Conservation (phyloP, 2,329 filamentous ascomycete species). For the Aspergillus ustus region DNA sequence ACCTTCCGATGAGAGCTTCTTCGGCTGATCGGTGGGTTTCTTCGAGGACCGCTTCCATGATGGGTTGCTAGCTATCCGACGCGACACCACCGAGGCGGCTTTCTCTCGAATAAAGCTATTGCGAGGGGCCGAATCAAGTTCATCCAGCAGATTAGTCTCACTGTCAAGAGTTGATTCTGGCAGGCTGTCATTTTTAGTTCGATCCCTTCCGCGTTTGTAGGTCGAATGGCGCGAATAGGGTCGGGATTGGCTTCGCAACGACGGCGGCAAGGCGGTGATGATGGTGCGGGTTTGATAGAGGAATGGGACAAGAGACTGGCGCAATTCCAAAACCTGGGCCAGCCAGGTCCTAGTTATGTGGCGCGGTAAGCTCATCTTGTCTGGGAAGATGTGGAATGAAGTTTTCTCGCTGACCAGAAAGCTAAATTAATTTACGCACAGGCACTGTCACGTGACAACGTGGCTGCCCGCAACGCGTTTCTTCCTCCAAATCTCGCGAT, state of each 20-base stretch:
- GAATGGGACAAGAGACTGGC: slow-evolving; percentile 62
- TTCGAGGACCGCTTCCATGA: not conserved
- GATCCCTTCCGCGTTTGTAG: slow-evolving; percentile 19
- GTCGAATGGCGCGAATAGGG: slow-evolving; percentile 18
- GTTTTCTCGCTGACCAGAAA: not conserved
- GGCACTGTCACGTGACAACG: slow-evolving; percentile 28
- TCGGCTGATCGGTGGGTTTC: not conserved
- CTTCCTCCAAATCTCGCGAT: slow-evolving; percentile 8
- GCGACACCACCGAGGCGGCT: not conserved
- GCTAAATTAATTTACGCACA: not conserved
- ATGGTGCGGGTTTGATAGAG: slow-evolving; percentile 74
- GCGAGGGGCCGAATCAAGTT: not conserved
- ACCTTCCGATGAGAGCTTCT: too few species aligned
- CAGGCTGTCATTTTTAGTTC: not conserved
- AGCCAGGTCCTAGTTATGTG: slow-evolving; percentile 39
- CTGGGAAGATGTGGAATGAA: not conserved
- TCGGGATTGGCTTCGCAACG: slow-evolving; percentile 15
- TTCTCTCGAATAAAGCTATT: slow-evolving; percentile 22
- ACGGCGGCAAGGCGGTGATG: slow-evolving; percentile 17
- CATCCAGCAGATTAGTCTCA: not conserved
- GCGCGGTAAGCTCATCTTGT: slow-evolving; percentile 30
- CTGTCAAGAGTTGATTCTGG: not conserved
- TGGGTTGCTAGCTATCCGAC: not conserved
- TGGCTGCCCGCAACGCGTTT: slow-evolving; percentile 25
- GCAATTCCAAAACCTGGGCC: slow-evolving; percentile 28